Conservation (phyloP, 1,139 yeast genomes). For the Candida sanyaensis region DNA sequence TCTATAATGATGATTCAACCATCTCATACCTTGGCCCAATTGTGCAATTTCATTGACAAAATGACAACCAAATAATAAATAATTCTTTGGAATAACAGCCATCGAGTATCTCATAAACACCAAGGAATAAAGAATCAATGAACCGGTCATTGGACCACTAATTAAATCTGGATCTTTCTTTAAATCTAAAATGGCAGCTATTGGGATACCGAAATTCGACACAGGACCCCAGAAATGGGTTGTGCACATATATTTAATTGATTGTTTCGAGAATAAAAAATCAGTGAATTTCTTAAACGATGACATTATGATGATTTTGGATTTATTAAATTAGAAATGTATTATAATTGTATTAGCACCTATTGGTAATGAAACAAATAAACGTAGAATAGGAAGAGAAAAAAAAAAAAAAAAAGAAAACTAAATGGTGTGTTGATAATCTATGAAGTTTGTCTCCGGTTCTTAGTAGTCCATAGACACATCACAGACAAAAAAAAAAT, state of each 20-base stretch:
- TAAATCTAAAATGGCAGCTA: constrained; percentile 91
- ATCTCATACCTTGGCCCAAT: constrained; percentile 85
- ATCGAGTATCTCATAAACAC: constrained; percentile 87
- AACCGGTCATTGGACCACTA: constrained; percentile 96
- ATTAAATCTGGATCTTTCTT: constrained; percentile 90
- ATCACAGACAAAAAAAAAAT: neutral
- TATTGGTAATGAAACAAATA: neutral
- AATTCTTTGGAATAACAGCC: constrained; percentile 89
- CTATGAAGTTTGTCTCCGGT: neutral
- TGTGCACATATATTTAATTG: constrained; percentile 44
- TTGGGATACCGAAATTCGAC: constrained; percentile 95
- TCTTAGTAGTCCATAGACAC: neutral
- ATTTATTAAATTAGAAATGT: too few relatives aligned
- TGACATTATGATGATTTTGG: constrained; percentile 19
- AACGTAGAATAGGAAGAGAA: neutral
- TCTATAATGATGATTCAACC: constrained; percentile 63
- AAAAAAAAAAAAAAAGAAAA: neutral
- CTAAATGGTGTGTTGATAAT: neutral
- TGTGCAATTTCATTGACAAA: constrained; percentile 86
- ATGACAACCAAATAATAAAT: constrained; percentile 90
- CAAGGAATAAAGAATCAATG: constrained; percentile 79
- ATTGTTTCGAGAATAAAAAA: constrained; percentile 41
- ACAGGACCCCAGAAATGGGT: constrained; percentile 84
- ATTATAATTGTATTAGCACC: too few relatives aligned
- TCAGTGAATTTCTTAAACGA: constrained; percentile 35